Evolutionary conservation across 257 asterid species (phyloP).

Genomic region (Handroanthus guayacan): DNA sequence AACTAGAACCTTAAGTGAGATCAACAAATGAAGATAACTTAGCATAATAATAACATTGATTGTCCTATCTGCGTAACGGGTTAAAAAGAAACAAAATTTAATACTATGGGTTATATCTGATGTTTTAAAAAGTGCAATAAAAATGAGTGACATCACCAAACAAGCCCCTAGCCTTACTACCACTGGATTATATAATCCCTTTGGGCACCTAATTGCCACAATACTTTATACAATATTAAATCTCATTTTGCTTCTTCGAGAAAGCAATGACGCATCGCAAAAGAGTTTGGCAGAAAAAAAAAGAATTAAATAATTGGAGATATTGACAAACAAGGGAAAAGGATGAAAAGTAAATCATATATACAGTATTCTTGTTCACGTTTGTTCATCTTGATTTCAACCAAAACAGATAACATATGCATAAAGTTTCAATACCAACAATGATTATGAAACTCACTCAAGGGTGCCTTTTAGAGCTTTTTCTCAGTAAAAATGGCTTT

Average conservation of each 20-base stretch:
- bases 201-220: slow-evolving; percentile 32
- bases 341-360: no score
- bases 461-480: no score
- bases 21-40: slow-evolving; percentile 47
- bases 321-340: no score
- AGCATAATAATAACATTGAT: slow-evolving; percentile 34
- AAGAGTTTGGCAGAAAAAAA: not conserved
- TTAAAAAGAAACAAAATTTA: not conserved
- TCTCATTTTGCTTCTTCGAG: slow-evolving; percentile 1
- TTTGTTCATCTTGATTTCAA: no score
- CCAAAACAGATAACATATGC: no score
- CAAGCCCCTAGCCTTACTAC: slow-evolving; percentile 29
- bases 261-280: not conserved
- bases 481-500: no score
- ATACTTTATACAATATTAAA: not conserved
- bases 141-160: slow-evolving; percentile 22
- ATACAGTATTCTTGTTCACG: no score
- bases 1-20: slow-evolving; percentile 34
- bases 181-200: slow-evolving; percentile 36
- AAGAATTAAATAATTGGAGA: not conserved
- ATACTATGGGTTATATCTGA: no score
- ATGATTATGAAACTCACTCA: no score
- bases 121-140: not conserved
- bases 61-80: slow-evolving; percentile 7
- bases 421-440: no score